Percentiles rank a stretch among this genome's conserved stretches.
phyloP scores from a whole-genome alignment of 257 asterid genomes.

The Plantago elongata region DNA sequence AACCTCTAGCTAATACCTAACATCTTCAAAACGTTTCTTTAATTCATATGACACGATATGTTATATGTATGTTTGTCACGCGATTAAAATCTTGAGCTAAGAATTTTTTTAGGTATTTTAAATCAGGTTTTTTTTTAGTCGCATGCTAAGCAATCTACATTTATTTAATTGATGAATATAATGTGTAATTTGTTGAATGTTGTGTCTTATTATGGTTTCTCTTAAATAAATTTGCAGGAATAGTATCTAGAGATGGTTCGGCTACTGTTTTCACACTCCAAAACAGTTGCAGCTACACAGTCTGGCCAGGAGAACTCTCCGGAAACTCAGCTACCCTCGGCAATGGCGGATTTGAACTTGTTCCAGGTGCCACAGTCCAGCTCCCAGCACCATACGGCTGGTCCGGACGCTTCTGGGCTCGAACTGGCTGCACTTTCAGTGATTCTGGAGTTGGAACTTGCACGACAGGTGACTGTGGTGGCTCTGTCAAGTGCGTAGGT shows the following conservation, averaged over 20 bases:
- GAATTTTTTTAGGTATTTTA: too few relatives aligned
- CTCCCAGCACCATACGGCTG: constrained; percentile 73
- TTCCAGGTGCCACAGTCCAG: constrained; percentile 59
- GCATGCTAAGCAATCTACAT: too few relatives aligned
- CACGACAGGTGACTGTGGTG: constrained; percentile 76
- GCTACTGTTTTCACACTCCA: constrained; percentile 63
- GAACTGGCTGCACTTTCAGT: constrained; percentile 70
- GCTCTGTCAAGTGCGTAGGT: constrained; percentile 41
- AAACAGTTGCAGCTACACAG: constrained; percentile 59
- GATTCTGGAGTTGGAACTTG: constrained; percentile 57
- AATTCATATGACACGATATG: neutral
- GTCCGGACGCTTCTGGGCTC: constrained; percentile 95
- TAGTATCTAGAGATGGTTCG: constrained; percentile 18
- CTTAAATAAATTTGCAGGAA: constrained; percentile 29
- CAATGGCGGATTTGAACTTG: constrained; percentile 56
- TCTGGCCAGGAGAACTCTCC: constrained; percentile 92
- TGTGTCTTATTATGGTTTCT: neutral
- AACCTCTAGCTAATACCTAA: neutral
- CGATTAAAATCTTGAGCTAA: too few relatives aligned
- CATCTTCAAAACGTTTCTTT: neutral
- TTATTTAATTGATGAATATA: neutral
- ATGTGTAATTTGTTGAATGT: neutral
- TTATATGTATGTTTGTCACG: too few relatives aligned
- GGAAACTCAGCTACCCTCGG: constrained; percentile 64
- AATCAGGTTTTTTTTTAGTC: too few relatives aligned